Conservation (phyloP, 176 grass and related monocot species). For the Oryza rufipogon region DNA sequence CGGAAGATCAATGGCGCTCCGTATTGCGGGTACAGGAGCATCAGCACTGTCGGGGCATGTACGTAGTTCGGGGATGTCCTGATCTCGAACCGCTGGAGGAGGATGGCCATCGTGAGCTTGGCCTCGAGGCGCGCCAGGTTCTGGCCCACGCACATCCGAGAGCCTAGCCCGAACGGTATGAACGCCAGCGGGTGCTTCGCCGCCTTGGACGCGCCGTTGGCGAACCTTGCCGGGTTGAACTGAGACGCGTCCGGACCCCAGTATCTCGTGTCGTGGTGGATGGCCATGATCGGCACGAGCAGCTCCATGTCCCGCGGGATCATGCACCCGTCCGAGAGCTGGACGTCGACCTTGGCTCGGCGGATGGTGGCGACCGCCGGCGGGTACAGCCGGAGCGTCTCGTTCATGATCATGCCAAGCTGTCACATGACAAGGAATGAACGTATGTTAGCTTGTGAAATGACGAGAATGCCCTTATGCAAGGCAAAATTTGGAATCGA, state of each 20-base stretch:
- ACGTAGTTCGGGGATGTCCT: conserved; percentile 55
- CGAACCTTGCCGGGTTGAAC: conserved; percentile 73
- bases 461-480: background rate
- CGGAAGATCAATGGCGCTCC: conserved; percentile 76
- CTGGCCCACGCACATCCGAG: conserved; percentile 80
- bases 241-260: conserved; percentile 61
- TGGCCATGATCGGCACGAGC: conserved; percentile 76
- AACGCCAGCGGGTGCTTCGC: conserved; percentile 65
- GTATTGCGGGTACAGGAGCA: conserved; percentile 82
- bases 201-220: conserved; percentile 32
- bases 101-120: conserved; percentile 66
- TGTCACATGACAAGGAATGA: conserved; percentile 22
- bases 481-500: background rate
- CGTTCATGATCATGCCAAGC: conserved; percentile 79
- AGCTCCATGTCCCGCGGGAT: conserved; percentile 71
- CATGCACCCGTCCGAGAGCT: conserved; percentile 53
- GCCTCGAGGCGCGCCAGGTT: conserved; percentile 70
- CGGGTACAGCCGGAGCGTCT: conserved; percentile 80
- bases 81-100: conserved; percentile 59
- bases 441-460: background rate
- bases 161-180: conserved; percentile 73
- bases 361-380: conserved; percentile 87
- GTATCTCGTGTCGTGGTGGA: conserved; percentile 64
- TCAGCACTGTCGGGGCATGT: conserved; percentile 73
- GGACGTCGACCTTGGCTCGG: conserved; percentile 62